Evolutionary conservation across 371 early-diverging fungal species (phyloP).

Genomic region (Basidiobolus meristosporus): DNA sequence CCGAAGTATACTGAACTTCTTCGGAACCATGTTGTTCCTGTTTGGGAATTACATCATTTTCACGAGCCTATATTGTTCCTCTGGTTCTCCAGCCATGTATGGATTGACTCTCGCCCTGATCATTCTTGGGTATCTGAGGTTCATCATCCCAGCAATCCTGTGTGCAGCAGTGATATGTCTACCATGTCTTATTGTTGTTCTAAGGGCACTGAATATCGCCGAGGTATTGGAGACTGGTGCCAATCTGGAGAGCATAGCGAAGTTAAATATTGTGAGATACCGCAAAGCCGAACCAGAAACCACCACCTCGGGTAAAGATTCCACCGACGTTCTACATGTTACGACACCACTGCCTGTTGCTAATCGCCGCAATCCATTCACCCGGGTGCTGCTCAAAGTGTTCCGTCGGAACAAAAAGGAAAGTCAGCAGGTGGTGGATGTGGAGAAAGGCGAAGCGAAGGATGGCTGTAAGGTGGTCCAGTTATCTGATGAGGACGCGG

Average conservation of each 20-base stretch:
- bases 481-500: constrained; percentile 13
- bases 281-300: too few species aligned
- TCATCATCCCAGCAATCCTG: constrained; percentile 36
- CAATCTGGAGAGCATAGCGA: not conserved
- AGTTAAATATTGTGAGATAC: too few species aligned
- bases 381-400: too few species aligned
- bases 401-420: too few species aligned
- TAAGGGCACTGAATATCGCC: constrained; percentile 31
- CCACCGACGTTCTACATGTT: too few species aligned
- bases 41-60: constrained; percentile 51
- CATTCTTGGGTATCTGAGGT: constrained; percentile 38
- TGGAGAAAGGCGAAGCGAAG: too few species aligned
- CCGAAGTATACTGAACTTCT: too few species aligned
- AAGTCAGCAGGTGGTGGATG: too few species aligned
- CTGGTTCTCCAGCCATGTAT: constrained; percentile 30
- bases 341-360: too few species aligned
- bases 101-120: constrained; percentile 32
- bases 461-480: too few species aligned
- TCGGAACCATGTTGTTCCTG: constrained; percentile 18
- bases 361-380: too few species aligned
- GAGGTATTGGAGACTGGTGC: constrained; percentile 32
- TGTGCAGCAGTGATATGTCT: constrained; percentile 41
- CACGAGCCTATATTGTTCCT: constrained; percentile 21
- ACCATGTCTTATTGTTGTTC: constrained; percentile 34
- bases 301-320: too few species aligned